Conservation (phyloP, 345 rosid genomes). For the Salix dunnii region DNA sequence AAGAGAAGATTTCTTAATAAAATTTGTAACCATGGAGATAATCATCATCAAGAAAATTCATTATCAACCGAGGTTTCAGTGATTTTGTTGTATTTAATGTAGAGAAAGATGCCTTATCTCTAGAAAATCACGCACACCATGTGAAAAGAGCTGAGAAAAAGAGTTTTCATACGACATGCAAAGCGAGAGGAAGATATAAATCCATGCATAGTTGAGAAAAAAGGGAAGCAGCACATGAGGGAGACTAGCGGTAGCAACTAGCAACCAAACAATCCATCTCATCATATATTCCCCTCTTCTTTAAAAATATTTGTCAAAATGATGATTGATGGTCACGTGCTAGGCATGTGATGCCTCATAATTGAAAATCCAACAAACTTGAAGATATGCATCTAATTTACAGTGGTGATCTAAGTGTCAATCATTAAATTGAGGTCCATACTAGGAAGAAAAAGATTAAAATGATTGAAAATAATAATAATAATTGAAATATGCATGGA, state of each 20-base stretch:
- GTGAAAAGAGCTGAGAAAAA: not conserved
- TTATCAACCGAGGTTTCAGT: not conserved
- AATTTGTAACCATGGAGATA: not conserved
- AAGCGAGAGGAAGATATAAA: not conserved
- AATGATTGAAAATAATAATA: not conserved
- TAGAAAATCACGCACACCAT: not conserved
- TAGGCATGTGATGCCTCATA: not conserved
- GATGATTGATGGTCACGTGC: not conserved
- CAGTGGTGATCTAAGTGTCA: not conserved
- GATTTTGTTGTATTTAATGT: not conserved
- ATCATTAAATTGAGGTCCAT: not conserved
- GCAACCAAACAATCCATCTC: conserved; percentile 4
- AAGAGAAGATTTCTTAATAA: too few species aligned
- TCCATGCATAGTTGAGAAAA: not conserved
- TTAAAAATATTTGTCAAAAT: not conserved
- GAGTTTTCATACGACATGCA: not conserved
- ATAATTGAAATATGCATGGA: too few species aligned
- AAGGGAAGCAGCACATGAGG: not conserved
- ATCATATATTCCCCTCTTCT: not conserved
- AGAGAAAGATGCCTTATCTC: not conserved
- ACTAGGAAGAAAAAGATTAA: not conserved
- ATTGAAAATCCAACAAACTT: conserved; percentile 7
- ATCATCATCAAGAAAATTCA: not conserved
- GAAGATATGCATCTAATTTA: not conserved
- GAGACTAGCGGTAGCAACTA: not conserved